Percentiles rank a stretch among this genome's conserved stretches.
Evolutionary conservation across 2,329 filamentous ascomycete species (phyloP).

Genomic region (Aspergillus unguis): DNA sequence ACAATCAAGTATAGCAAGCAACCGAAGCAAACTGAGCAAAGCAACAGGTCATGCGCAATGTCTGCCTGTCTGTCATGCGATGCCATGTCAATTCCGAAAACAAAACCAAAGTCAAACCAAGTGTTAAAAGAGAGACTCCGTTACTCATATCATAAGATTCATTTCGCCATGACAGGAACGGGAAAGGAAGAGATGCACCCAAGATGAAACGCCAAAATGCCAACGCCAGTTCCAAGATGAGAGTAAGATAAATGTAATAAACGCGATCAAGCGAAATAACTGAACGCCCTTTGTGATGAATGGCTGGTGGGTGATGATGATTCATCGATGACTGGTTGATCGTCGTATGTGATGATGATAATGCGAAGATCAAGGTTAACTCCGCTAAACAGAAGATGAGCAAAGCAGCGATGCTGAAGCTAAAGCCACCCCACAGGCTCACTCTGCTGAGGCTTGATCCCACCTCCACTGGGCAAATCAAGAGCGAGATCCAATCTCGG

Average conservation of each 20-base stretch:
- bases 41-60: not conserved
- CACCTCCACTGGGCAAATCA: conserved; percentile 28
- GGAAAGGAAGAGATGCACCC: conserved; percentile 15
- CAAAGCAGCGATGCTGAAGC: conserved; percentile 4
- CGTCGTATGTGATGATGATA: conserved; percentile 1
- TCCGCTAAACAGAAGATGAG: not conserved
- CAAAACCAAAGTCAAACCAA: not conserved
- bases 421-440: conserved; percentile 38
- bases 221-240: conserved; percentile 18
- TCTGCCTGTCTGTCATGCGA: not conserved
- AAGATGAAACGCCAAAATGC: conserved; percentile 22
- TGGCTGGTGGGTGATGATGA: conserved; percentile 3
- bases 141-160: conserved; percentile 24
- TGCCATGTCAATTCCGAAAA: not conserved
- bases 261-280: not conserved
- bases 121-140: conserved; percentile 5
- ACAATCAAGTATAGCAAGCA: not conserved
- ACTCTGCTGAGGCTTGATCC: conserved; percentile 20
- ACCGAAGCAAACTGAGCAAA: not conserved
- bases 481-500: conserved; percentile 57
- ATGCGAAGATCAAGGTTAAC: too few species aligned
- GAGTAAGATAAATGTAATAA: not conserved
- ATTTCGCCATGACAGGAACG: conserved; percentile 20
- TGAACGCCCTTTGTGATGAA: conserved; percentile 3
- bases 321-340: conserved; percentile 13